These are phyloP conservation scores for Prototheca cutis DNA, from an alignment of 163 green algal species.

Conservation along the genomic window DNA sequence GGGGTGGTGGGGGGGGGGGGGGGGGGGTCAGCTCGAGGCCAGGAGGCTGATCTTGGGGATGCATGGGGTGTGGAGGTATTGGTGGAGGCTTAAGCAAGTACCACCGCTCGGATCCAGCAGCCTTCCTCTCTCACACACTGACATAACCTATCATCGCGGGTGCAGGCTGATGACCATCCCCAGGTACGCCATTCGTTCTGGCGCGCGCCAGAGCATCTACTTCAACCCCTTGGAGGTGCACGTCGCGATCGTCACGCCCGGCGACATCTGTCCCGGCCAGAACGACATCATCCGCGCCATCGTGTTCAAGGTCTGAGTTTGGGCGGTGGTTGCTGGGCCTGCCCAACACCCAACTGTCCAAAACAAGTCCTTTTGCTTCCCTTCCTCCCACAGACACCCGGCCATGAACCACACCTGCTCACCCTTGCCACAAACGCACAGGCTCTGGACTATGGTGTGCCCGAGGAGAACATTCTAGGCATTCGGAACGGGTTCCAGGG, in stretches of 20 bases:
- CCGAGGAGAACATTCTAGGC: slow-evolving; percentile 77
- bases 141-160: background rate
- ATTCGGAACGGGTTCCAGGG: slow-evolving; percentile 69
- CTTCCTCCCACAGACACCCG: no score
- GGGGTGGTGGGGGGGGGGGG: no score
- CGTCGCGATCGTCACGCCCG: slow-evolving; percentile 78
- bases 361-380: no score
- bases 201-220: slow-evolving; percentile 70
- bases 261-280: slow-evolving; percentile 86
- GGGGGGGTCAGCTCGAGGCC: no score
- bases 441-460: slow-evolving; percentile 82
- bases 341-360: no score
- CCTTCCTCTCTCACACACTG: background rate
- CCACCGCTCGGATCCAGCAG: no score
- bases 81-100: no score
- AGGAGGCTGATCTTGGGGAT: no score
- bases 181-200: slow-evolving; percentile 66
- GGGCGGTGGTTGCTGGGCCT: slow-evolving; percentile 28
- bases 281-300: slow-evolving; percentile 87
- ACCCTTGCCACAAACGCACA: no score
- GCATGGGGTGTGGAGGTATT: no score
- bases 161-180: slow-evolving; percentile 40
- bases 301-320: slow-evolving; percentile 44
- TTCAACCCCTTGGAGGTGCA: slow-evolving; percentile 54
- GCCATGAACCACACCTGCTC: no score